Base-by-base conservation (phyloP, 495 filamentous ascomycete species). In the Amphirosellinia nigrospora region DNA sequence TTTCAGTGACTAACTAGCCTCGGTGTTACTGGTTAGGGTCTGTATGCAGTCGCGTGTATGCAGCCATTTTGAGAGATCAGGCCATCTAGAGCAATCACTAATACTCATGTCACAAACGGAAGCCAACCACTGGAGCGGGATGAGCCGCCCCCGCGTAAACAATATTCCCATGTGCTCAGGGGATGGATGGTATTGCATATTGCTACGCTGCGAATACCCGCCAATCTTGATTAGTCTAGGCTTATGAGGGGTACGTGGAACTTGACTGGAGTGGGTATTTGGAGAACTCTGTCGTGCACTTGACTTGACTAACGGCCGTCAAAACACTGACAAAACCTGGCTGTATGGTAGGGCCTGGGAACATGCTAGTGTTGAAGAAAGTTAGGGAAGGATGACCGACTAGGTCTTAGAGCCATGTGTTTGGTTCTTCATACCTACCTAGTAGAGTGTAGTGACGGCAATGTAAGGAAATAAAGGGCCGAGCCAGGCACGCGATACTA, bases 221-320 rank as follows among this genome's bases (percentile, higher is more conserved):
- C 41, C 41, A 43, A 56, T n/a, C 0, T 34, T 32, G 21, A 28
- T 8, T 6, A 45, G 15, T 16, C 28, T 8, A 23, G 32, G 39
- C 56, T 65, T 32, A 46, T 53, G 62, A 65, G 62, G 62, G 62
- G 62, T 38, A 61, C 19, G 43, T 66, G 64, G 64, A 41, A 41
- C 46, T 15, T 39, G 64, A 21, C 43, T 11, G 6, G 19, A 13
- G 48, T 66, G 50, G 34, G 34, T 53, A 53, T 66, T 66, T 66
- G 64, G 64, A 66, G 64, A 66, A 66, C 59, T 52, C 50, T 67
- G 64, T 52, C 16, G 16, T 16, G 15, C 38, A 30, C 64, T 45
- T 56, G 52, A 59, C 64, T 59, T 34, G 26, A 43, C 23, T 46
- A 38, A 11, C 39, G 15, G 16, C 38, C 50, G n/a, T 21, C 26